phyloP scores from a whole-genome alignment of 352 stramenopile genomes.

The Phytophthora ramorum region DNA sequence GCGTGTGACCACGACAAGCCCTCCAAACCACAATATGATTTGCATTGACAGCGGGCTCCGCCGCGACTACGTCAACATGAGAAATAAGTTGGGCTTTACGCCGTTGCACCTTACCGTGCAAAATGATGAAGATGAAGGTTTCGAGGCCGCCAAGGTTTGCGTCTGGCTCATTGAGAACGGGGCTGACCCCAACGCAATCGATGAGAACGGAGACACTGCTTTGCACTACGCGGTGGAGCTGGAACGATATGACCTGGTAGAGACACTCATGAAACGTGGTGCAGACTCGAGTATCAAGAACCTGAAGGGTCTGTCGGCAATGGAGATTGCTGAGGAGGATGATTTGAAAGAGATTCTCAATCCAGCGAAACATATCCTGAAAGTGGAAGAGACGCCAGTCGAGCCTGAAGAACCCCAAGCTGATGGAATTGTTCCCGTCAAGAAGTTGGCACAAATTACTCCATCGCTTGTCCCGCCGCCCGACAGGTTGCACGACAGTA shows the following conservation, averaged over 20 bases:
- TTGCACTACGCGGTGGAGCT: constrained; percentile 89
- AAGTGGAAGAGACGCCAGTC: constrained; percentile 37
- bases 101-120: constrained; percentile 83
- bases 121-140: constrained; percentile 91
- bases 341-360: constrained; percentile 83
- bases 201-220: constrained; percentile 86
- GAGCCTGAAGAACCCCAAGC: constrained; percentile 31
- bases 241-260: constrained; percentile 80
- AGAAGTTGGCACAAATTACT: constrained; percentile 27
- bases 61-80: constrained; percentile 88
- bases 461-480: constrained; percentile 61
- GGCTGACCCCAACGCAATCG: constrained; percentile 75
- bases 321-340: constrained; percentile 81
- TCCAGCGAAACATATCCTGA: constrained; percentile 47
- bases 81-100: constrained; percentile 86
- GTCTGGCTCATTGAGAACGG: constrained; percentile 91
- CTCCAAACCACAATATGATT: constrained; percentile 90
- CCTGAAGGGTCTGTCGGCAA: constrained; percentile 62
- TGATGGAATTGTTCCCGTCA: constrained; percentile 27
- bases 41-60: constrained; percentile 86
- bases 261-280: constrained; percentile 89
- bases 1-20: constrained; percentile 70
- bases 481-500: constrained; percentile 72
- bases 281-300: constrained; percentile 82
- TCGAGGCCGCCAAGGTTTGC: constrained; percentile 85